A percentile compares a stretch with the other conserved stretches of the same genome.
Evolutionary conservation across 73 alveolate genomes (phyloP).

Genomic region (Effrenium voratum): DNA sequence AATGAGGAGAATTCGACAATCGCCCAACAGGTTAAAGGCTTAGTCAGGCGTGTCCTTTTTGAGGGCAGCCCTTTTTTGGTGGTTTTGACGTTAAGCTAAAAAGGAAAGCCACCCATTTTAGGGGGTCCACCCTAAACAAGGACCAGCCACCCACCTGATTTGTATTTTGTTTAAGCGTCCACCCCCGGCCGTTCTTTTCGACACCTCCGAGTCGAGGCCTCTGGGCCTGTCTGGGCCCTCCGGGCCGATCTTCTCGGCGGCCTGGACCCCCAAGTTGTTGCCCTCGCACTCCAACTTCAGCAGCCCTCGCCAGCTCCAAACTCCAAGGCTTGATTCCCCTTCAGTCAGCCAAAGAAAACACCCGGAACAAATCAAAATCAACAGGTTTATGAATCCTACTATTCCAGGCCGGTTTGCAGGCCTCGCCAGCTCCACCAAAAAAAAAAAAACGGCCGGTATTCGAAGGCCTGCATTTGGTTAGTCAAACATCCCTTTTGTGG

Average conservation of each 20-base stretch:
- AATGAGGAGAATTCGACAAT: no score
- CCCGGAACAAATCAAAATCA: not conserved
- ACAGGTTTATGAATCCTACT: not conserved
- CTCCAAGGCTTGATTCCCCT: not conserved
- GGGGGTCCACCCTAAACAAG: not conserved
- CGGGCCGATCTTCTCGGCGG: constrained; percentile 82
- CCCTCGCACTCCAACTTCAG: constrained; percentile 91
- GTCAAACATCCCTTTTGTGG: no score
- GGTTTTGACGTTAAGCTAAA: no score
- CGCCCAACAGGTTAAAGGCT: no score
- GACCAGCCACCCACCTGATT: not conserved
- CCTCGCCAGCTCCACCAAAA: no score
- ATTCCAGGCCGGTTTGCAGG: no score
- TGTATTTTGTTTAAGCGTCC: not conserved
- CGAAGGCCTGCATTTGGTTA: no score
- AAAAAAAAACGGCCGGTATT: no score
- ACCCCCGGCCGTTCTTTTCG: not conserved
- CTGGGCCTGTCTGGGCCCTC: not conserved
- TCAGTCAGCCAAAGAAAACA: not conserved
- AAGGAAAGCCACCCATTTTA: not conserved
- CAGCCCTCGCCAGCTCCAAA: not conserved
- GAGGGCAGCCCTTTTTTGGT: no score
- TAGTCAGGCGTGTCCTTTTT: no score
- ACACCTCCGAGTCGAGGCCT: not conserved
- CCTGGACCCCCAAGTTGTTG: constrained; percentile 86